Base-by-base conservation (phyloP, 352 stramenopile species). In the Chrysophaeum taylorii region DNA sequence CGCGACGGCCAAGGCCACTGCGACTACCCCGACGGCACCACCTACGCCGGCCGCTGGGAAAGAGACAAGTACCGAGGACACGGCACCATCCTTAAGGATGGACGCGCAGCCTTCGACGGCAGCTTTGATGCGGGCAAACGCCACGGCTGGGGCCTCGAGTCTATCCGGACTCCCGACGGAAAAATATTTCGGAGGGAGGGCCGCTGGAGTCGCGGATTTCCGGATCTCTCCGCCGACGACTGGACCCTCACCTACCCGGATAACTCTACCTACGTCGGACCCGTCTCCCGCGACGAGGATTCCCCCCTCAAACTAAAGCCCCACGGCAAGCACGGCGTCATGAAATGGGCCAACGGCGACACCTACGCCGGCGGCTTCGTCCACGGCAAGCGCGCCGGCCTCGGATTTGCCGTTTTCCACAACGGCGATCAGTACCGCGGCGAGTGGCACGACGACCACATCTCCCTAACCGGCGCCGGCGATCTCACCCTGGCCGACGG, bases 131-230 rank as follows among this genome's bases (percentile, higher is more conserved):
- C 15, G 5, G 52, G 52, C 52, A 4, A 2, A 33, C 52, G 27
- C 5, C 52, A 63, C 52, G 52, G 52, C 52, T 63, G 52, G 52
- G 52, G 52, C 52, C 27, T 39, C 5, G n/a, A n/a, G n/a, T n/a
- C n/a, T n/a, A n/a, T n/a, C n/a, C n/a, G n/a, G n/a, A n/a, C n/a
- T n/a, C n/a, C n/a, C n/a, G n/a, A n/a, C n/a, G n/a, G n/a, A n/a
- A n/a, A n/a, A n/a, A n/a, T n/a, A n/a, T n/a, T n/a, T n/a, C n/a
- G n/a, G n/a, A n/a, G n/a, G n/a, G n/a, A n/a, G n/a, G n/a, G n/a
- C n/a, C n/a, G n/a, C n/a, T n/a, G n/a, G n/a, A n/a, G n/a, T n/a
- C n/a, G n/a, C n/a, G n/a, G n/a, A n/a, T n/a, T n/a, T n/a, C n/a
- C n/a, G n/a, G n/a, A n/a, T n/a, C n/a, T n/a, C n/a, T n/a, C n/a